Evolutionary conservation across 1,284 basidiomycete genomes (phyloP).

Genomic region (Puccinia hordei): DNA sequence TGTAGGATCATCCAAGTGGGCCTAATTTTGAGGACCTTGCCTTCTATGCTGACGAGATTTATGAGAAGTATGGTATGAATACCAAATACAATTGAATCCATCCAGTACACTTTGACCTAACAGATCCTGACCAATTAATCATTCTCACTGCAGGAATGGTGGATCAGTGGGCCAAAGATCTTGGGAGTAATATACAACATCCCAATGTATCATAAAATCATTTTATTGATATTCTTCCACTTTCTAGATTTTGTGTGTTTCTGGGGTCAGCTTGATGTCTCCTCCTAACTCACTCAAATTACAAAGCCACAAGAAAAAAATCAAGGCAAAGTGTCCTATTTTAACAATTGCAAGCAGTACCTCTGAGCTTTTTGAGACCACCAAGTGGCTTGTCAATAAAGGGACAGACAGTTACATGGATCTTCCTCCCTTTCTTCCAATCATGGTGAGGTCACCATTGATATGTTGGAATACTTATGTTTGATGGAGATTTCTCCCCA

Average conservation of each 20-base stretch:
- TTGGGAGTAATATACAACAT: too few relatives aligned
- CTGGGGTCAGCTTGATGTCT: not conserved
- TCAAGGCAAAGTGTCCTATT: not conserved
- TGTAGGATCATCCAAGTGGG: too few relatives aligned
- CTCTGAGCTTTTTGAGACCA: not conserved
- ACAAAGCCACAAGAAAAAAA: not conserved
- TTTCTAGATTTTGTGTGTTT: not conserved
- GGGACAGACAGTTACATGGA: not conserved
- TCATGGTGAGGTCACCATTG: not conserved
- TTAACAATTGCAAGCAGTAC: too few relatives aligned
- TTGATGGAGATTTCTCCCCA: not conserved
- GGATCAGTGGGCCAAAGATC: constrained; percentile 1
- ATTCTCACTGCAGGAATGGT: not conserved
- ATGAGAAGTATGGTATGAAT: constrained; percentile 16
- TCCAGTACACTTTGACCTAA: not conserved
- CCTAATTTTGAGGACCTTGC: too few relatives aligned
- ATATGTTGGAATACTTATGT: not conserved
- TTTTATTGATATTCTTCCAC: not conserved
- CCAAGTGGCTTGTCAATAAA: not conserved
- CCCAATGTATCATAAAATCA: too few relatives aligned
- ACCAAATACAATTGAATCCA: not conserved
- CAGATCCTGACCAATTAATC: not conserved
- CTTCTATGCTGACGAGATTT: not conserved
- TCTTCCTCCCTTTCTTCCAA: not conserved
- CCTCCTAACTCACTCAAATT: constrained; percentile 9